phyloP scores from a whole-genome alignment of 345 rosid genomes.

The Gossypium rotundifolium region DNA sequence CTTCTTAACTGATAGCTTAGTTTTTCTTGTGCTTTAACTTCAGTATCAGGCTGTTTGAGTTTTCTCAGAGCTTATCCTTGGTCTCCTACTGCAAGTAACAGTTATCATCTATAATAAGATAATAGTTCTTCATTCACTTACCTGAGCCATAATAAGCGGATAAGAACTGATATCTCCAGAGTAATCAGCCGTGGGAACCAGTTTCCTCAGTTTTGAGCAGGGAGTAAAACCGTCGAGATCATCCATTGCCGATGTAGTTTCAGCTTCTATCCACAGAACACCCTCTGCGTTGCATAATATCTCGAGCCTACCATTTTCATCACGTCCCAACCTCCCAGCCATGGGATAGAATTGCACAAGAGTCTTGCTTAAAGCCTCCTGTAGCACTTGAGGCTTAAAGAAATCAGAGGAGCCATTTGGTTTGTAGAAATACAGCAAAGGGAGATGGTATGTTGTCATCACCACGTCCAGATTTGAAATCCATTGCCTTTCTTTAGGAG shows the following conservation, averaged over 20 bases:
- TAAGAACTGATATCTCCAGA: background rate
- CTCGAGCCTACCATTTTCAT: background rate
- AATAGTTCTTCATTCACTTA: background rate
- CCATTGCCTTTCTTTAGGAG: background rate
- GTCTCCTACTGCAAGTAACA: no score
- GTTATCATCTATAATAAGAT: no score
- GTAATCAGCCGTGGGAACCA: background rate
- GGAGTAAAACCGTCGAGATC: conserved; percentile 24
- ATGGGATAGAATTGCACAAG: background rate
- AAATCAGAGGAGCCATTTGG: background rate
- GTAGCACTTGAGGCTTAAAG: background rate
- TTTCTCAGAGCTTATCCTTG: no score
- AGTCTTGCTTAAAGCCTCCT: background rate
- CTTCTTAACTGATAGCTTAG: background rate
- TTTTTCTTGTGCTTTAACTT: no score
- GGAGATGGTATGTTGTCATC: background rate
- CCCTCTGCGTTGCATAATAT: conserved; percentile 15
- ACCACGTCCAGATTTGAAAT: background rate
- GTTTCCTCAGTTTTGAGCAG: background rate
- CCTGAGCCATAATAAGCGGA: background rate
- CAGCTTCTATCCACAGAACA: conserved; percentile 26
- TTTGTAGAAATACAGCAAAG: background rate
- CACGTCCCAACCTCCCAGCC: background rate
- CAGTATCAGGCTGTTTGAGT: no score
- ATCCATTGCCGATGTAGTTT: conserved; percentile 12